Percentiles rank a stretch among this genome's conserved stretches.
Evolutionary conservation across 345 rosid species (phyloP).

Genomic region (Citrus australasica): DNA sequence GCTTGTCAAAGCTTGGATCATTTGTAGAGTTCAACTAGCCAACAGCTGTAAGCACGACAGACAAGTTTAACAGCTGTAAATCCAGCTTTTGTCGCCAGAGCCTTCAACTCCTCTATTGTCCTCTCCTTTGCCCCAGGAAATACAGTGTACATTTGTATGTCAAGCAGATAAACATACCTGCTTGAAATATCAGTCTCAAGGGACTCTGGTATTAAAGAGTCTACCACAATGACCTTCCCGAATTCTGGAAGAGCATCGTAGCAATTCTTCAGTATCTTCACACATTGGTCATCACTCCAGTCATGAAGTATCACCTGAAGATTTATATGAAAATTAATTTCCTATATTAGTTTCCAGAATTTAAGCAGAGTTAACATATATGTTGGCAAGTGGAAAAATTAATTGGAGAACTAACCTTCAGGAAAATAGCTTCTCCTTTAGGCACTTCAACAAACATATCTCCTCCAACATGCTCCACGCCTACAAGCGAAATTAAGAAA

Average conservation of each 20-base stretch:
- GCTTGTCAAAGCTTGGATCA: neutral
- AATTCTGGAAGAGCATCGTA: neutral
- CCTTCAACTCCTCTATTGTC: neutral
- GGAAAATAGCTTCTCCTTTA: neutral
- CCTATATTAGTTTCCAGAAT: neutral
- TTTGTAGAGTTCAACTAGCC: neutral
- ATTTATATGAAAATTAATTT: neutral
- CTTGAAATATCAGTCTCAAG: neutral
- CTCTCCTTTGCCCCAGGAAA: neutral
- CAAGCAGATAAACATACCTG: neutral
- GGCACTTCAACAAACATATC: neutral
- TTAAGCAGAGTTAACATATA: too few relatives aligned
- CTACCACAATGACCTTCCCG: neutral
- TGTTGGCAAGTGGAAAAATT: neutral
- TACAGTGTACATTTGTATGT: neutral
- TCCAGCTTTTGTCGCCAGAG: neutral
- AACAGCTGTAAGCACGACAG: neutral
- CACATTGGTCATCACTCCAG: neutral
- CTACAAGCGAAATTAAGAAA: neutral
- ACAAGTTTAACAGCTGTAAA: too few relatives aligned
- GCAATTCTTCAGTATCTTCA: neutral
- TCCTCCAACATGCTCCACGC: neutral
- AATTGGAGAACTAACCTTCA: neutral
- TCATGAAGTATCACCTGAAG: neutral
- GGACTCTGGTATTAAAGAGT: neutral